phyloP scores from a whole-genome alignment of 2,329 filamentous ascomycete genomes.

The Aureobasidium pullulans region DNA sequence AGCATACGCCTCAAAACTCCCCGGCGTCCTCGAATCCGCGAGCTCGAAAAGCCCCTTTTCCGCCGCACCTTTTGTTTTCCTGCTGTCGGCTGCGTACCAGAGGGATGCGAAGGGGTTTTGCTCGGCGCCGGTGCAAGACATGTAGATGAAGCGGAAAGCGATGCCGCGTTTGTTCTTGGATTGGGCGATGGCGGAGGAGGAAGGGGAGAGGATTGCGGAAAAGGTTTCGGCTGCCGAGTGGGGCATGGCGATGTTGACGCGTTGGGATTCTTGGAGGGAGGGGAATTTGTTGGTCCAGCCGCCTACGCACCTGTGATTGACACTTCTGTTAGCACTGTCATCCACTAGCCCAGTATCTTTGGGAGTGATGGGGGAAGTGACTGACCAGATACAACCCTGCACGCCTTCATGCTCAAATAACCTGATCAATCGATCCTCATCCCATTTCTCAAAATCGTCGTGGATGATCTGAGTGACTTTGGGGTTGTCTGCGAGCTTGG shows the following conservation, averaged over 20 bases:
- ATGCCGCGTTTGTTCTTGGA: constrained; percentile 17
- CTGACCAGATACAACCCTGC: constrained; percentile 40
- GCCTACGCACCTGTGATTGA: constrained; percentile 20
- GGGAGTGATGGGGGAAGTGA: not conserved
- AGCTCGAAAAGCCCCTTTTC: constrained; percentile 30
- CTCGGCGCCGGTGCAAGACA: constrained; percentile 32
- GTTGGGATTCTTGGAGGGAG: constrained; percentile 24
- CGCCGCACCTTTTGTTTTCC: constrained; percentile 31
- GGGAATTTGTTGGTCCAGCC: constrained; percentile 21
- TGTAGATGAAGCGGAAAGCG: constrained; percentile 37
- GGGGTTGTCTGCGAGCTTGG: constrained; percentile 22
- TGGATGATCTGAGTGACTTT: constrained; percentile 30
- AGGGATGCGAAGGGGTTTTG: constrained; percentile 32
- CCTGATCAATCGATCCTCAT: constrained; percentile 33
- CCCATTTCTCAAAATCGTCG: constrained; percentile 48
- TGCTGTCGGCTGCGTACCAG: constrained; percentile 28
- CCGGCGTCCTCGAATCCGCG: constrained; percentile 23
- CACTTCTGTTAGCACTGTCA: no score
- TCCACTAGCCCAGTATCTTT: no score
- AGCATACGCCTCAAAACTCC: constrained; percentile 29
- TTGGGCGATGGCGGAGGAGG: constrained; percentile 18
- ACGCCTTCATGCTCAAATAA: constrained; percentile 33
- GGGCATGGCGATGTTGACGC: constrained; percentile 26
- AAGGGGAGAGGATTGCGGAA: constrained; percentile 21
- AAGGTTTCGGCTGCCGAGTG: constrained; percentile 27